Evolutionary conservation across 2,329 filamentous ascomycete genomes (phyloP).

Genomic region (Cadophora malorum): DNA sequence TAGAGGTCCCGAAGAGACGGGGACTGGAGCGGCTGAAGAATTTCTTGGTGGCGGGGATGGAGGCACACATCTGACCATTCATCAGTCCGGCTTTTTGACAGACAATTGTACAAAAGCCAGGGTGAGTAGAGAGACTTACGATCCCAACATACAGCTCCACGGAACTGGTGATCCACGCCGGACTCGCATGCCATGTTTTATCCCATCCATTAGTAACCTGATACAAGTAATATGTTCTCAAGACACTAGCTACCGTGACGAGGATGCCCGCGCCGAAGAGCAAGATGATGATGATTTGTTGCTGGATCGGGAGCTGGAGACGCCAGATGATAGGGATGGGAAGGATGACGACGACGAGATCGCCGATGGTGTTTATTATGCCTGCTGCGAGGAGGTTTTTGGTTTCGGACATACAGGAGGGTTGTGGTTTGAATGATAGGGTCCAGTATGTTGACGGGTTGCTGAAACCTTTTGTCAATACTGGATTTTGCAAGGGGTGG

Average conservation of each 20-base stretch:
- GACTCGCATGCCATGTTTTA: constrained; percentile 46
- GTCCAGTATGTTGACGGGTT: constrained; percentile 49
- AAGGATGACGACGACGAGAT: constrained; percentile 59
- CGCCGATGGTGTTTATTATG: constrained; percentile 63
- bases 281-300: constrained; percentile 53
- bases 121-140: constrained; percentile 19
- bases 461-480: constrained; percentile 32
- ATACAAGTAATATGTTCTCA: constrained; percentile 48
- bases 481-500: too few relatives aligned
- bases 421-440: constrained; percentile 40
- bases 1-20: constrained; percentile 15
- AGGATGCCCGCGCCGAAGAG: constrained; percentile 57
- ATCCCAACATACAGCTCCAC: constrained; percentile 52
- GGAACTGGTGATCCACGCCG: constrained; percentile 45
- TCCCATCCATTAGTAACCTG: constrained; percentile 42
- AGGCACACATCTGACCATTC: constrained; percentile 27
- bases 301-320: constrained; percentile 53
- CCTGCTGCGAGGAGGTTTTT: constrained; percentile 59
- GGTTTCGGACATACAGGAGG: constrained; percentile 55
- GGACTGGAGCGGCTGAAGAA: constrained; percentile 46
- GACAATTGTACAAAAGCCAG: not conserved
- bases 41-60: constrained; percentile 48
- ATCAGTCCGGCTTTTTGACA: not conserved
- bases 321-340: constrained; percentile 55
- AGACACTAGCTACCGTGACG: constrained; percentile 49